Percentiles rank a stretch among this genome's conserved stretches.
phyloP scores from a whole-genome alignment of 768 basidiomycete genomes.

The Tulasnella sp. region DNA sequence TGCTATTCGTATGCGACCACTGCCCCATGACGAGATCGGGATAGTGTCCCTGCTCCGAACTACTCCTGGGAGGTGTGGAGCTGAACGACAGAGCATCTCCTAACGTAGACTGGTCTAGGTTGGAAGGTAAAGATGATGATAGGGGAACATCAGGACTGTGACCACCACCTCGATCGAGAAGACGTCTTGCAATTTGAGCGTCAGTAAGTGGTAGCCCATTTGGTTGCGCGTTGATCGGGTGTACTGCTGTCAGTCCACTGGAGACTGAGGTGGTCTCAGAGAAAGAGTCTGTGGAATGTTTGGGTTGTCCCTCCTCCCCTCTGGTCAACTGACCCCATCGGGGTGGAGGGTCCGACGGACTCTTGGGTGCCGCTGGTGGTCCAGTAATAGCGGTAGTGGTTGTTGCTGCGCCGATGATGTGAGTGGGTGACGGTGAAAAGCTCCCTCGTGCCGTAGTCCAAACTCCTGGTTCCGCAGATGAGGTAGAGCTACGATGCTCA shows the following conservation, averaged over 20 bases:
- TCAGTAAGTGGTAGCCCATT: neutral
- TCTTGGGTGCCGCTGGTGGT: neutral
- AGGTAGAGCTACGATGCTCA: constrained; percentile 5
- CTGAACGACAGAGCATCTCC: neutral
- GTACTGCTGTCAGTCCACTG: neutral
- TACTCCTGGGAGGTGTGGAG: constrained; percentile 38
- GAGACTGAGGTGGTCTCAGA: constrained; percentile 1
- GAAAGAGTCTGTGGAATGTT: constrained; percentile 5
- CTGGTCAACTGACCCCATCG: constrained; percentile 1
- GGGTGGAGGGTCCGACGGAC: neutral
- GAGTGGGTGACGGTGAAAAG: neutral
- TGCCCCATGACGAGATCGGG: constrained; percentile 36
- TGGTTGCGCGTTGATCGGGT: neutral
- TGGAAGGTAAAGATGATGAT: constrained; percentile 46
- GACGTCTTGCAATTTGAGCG: constrained; percentile 23
- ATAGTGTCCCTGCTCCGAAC: constrained; percentile 77
- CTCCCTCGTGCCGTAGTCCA: no score
- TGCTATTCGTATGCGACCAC: neutral
- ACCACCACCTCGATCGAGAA: constrained; percentile 32
- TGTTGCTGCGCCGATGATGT: neutral
- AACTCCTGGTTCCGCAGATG: neutral
- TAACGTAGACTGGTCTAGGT: constrained; percentile 30
- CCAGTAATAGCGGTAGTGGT: neutral
- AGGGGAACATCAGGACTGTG: constrained; percentile 32
- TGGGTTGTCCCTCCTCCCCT: constrained; percentile 3